Base-by-base conservation (phyloP, 345 rosid genomes). In the Melastoma malabathricum region DNA sequence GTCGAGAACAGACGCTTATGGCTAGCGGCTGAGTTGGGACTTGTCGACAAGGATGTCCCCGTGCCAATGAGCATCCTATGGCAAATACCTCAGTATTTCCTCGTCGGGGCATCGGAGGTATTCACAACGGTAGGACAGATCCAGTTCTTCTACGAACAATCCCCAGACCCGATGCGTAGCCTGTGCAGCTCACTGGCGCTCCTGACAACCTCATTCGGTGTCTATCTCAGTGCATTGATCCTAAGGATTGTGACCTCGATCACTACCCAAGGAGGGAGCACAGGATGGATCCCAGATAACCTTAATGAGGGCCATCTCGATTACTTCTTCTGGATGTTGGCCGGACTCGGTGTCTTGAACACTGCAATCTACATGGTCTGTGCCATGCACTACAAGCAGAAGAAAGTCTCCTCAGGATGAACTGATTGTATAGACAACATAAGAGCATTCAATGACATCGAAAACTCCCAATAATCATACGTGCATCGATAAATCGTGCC, bases 131-230 rank as follows among this genome's bases (percentile, higher is more conserved):
- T 92, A 2, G 96, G 96, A 0, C 95, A 82, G 71, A 76, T 87
- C 0, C 89, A 92, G 72, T 92, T 92, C 64, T 90, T 90, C 69
- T 90, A 90, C 15, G 89, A 90, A 43, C 95, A 90, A 43, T 90
- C 98, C 47, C 96, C 98, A 0, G 96, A 92, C 66, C 82, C 98
- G 0, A 87, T 92, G 98, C 58, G 96, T 18, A 92, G 96, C 44
- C 65, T 92, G 66, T 87, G 95, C 64, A 78, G 85, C 27, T 95
- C 96, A 0, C 59, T 84, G 4, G 63, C 93, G 3, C 95, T 92
- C 20, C 55, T 92, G 46, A 84, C 96, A 0, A 80, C 67, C 5
- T 69, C 98, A 0, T 71, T 92, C 19, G 98, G 98, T 4, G 87
- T 70, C 51, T 92, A 92, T 65, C 67, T 87, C 68, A 87, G 89